Evolutionary conservation across 2,329 filamentous ascomycete species (phyloP), one percentile per base, ranked within the genome.

Genomic region (Aspergillus puulaauensis): DNA sequence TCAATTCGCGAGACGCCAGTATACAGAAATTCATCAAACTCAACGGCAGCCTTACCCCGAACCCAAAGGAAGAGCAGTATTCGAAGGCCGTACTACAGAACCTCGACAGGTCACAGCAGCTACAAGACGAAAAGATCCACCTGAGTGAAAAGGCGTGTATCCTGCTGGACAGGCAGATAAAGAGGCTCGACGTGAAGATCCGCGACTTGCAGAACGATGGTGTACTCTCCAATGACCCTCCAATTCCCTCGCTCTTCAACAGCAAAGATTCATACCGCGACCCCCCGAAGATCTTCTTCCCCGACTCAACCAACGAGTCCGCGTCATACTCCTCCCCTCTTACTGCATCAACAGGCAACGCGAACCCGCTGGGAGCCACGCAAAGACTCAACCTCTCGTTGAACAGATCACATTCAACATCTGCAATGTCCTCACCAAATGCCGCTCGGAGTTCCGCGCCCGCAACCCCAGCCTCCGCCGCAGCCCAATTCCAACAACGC

Each of bases 11-110:
- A 46, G 86, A 88, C 63, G 76, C 72, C 54, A 84, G 82, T 56
- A 75, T 88, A n/a, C 86, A 88, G 64, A 87, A 87, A 66, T 86
- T 85, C 71, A 82, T 88, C 68, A 86, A 86, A 64, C 65, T 82
- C 9, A 86, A 87, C 62, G 85, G 86, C 55, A 83, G 83, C 65
- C 77, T 86, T 45, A 77, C 83, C 2, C 80, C 81, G 35, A 86
- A 88, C 61, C 84, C 85, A 0, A 87, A 88, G 66, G 86, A 88
- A 68, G 84, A 85, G 53, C 77, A 80, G 6, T 87, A 86, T 67
- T 78, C 77, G 54, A 86, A 84, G 63, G 75, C 77, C 8, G 82
- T 87, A 50, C 69, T 81, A 54, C 78, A 86, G 60, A 83, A 83
- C 61, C 83, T 82, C 66, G 85, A 87, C 61, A 77, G 78, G 53